A percentile compares a stretch with the other conserved stretches of the same genome.
phyloP scores from a whole-genome alignment of 1,139 yeast species.

The Blastobotrys proliferans region DNA sequence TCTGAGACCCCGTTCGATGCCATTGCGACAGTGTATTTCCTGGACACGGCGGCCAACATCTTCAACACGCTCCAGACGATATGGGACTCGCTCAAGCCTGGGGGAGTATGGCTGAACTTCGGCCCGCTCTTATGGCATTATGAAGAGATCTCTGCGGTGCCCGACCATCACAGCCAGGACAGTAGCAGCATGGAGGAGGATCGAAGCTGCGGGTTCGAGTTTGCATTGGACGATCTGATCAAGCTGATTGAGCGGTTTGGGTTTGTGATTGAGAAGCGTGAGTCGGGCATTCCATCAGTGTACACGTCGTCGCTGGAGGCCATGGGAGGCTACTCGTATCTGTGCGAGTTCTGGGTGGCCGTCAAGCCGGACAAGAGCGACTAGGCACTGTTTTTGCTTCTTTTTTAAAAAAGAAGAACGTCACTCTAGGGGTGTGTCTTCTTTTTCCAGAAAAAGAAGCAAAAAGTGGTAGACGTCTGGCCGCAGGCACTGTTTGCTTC shows the following conservation, averaged over 20 bases:
- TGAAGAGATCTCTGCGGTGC: conserved; percentile 48
- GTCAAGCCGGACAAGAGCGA: conserved; percentile 15
- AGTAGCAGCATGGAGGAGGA: conserved; percentile 26
- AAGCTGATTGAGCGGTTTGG: conserved; percentile 49
- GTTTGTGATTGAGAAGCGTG: conserved; percentile 48
- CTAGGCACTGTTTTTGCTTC: too few relatives aligned
- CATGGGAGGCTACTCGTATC: conserved; percentile 56
- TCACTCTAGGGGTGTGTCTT: neutral
- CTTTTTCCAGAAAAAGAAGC: too few relatives aligned
- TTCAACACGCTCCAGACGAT: conserved; percentile 65
- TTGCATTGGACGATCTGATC: conserved; percentile 57
- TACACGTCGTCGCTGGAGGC: conserved; percentile 55
- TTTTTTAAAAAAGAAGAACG: too few relatives aligned
- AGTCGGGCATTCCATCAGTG: conserved; percentile 44
- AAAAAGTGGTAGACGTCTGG: too few relatives aligned
- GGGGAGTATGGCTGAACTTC: conserved; percentile 75
- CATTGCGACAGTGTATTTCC: conserved; percentile 67
- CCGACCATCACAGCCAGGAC: conserved; percentile 19
- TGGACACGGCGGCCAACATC: conserved; percentile 75
- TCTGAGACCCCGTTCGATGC: conserved; percentile 45
- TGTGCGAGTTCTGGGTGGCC: conserved; percentile 74
- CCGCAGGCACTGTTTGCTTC: too few relatives aligned
- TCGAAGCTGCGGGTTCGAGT: conserved; percentile 54
- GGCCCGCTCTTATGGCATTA: conserved; percentile 89
- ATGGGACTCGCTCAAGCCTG: conserved; percentile 45